Evolutionary conservation across 345 rosid species (phyloP).

Genomic region (Brassica cretica): DNA sequence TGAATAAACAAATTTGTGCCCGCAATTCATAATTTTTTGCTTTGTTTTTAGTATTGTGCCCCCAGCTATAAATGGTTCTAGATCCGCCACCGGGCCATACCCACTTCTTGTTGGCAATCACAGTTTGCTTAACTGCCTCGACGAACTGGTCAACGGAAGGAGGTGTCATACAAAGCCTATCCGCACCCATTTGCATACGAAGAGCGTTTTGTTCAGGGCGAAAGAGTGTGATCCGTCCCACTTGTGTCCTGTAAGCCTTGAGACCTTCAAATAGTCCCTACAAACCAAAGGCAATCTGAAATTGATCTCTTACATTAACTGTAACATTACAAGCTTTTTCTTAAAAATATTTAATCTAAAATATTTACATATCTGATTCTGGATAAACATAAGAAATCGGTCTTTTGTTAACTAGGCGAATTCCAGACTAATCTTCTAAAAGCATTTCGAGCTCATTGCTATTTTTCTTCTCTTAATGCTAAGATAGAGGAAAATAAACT

Average conservation of each 20-base stretch:
- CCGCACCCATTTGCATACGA: conserved; percentile 57
- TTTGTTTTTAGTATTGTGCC: no score
- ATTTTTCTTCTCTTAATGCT: not conserved
- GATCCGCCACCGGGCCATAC: not conserved
- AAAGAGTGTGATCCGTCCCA: conserved; percentile 49
- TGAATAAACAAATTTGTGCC: no score
- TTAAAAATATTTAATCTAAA: not conserved
- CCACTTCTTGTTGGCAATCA: conserved; percentile 61
- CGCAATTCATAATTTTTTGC: no score
- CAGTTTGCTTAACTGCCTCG: conserved; percentile 50
- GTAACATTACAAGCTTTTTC: not conserved
- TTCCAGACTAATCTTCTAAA: not conserved
- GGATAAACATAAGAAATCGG: not conserved
- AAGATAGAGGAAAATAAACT: not conserved
- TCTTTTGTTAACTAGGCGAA: not conserved
- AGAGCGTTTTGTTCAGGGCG: conserved; percentile 57
- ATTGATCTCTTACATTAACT: not conserved
- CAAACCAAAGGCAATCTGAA: not conserved
- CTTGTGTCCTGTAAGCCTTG: conserved; percentile 57
- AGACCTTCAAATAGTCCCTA: conserved; percentile 60
- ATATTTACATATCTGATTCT: not conserved
- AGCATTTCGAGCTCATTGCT: not conserved
- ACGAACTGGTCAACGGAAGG: conserved; percentile 54
- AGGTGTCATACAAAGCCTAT: conserved; percentile 58
- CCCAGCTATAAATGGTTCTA: no score